Evolutionary conservation across 1,284 basidiomycete genomes (phyloP).

Genomic region (Amylostereum chailletii): DNA sequence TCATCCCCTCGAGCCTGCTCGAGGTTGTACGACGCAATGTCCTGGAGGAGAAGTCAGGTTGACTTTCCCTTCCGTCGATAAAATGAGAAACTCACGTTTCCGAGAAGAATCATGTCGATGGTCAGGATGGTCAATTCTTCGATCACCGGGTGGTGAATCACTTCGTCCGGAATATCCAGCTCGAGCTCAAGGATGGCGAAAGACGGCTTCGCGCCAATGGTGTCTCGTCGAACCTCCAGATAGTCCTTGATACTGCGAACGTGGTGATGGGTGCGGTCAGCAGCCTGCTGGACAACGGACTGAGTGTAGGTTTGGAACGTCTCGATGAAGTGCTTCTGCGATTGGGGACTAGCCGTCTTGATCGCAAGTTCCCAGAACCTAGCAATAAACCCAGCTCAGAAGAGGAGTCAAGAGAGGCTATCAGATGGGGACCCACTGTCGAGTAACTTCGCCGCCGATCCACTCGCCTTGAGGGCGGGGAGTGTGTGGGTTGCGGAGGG

Average conservation of each 20-base stretch:
- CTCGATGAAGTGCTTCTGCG: constrained; percentile 29
- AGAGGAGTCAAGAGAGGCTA: constrained; percentile 3
- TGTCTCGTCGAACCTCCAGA: constrained; percentile 30
- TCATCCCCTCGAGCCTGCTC: constrained; percentile 35
- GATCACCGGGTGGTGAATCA: constrained; percentile 30
- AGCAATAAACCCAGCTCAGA: not conserved
- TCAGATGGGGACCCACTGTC: constrained; percentile 18
- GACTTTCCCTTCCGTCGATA: not conserved
- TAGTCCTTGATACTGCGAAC: constrained; percentile 30
- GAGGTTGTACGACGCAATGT: constrained; percentile 32
- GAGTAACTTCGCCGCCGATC: constrained; percentile 17
- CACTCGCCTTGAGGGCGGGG: constrained; percentile 18
- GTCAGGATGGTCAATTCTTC: constrained; percentile 21
- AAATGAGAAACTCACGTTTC: constrained; percentile 23
- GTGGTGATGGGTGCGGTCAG: constrained; percentile 23
- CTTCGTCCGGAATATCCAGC: constrained; percentile 32
- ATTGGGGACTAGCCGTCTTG: constrained; percentile 22
- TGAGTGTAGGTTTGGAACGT: constrained; percentile 29
- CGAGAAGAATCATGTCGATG: constrained; percentile 33
- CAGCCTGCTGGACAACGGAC: constrained; percentile 32
- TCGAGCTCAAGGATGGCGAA: constrained; percentile 28
- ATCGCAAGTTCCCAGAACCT: constrained; percentile 32
- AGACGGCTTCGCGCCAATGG: constrained; percentile 32
- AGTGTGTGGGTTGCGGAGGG: constrained; percentile 17
- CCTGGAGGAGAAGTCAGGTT: constrained; percentile 17